These are phyloP conservation scores for Aquilaria malaccensis DNA, from an alignment of 345 rosid genomes.

Conservation along the genomic window DNA sequence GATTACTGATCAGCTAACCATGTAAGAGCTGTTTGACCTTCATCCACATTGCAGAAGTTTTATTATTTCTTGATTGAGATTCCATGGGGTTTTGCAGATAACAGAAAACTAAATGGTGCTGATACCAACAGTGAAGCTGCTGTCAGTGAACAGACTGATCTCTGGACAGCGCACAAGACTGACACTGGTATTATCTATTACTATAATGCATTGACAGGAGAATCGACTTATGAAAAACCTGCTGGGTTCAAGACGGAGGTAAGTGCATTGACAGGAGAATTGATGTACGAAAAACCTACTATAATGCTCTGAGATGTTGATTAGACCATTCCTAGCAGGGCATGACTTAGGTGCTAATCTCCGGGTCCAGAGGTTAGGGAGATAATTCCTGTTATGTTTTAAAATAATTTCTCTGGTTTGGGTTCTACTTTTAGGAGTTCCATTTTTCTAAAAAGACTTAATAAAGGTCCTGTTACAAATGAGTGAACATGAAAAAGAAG, in stretches of 20 bases:
- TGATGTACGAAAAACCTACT: no score
- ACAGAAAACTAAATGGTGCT: slow-evolving; percentile 33
- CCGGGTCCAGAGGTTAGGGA: no score
- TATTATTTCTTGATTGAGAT: slow-evolving; percentile 31
- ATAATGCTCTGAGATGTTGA: no score
- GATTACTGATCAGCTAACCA: slow-evolving; percentile 48
- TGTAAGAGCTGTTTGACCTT: slow-evolving; percentile 57
- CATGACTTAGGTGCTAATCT: no score
- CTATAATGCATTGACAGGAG: slow-evolving; percentile 82
- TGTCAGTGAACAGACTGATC: slow-evolving; percentile 38
- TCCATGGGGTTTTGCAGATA: slow-evolving; percentile 43
- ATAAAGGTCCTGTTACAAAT: no score
- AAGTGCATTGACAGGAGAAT: slow-evolving; percentile 11
- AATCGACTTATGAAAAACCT: slow-evolving; percentile 88
- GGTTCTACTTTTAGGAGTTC: no score
- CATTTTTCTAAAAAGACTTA: no score
- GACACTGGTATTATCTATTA: slow-evolving; percentile 76
- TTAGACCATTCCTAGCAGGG: no score
- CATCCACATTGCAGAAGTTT: slow-evolving; percentile 22
- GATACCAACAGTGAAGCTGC: slow-evolving; percentile 25
- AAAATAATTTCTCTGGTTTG: no score
- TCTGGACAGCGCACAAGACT: slow-evolving; percentile 95
- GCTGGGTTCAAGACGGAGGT: slow-evolving; percentile 77
- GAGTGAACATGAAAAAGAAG: no score
- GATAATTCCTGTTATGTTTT: no score